Evolutionary conservation across 2,329 filamentous ascomycete species (phyloP), one percentile per base, ranked within the genome.

Genomic region (Talaromyces rugulosus): DNA sequence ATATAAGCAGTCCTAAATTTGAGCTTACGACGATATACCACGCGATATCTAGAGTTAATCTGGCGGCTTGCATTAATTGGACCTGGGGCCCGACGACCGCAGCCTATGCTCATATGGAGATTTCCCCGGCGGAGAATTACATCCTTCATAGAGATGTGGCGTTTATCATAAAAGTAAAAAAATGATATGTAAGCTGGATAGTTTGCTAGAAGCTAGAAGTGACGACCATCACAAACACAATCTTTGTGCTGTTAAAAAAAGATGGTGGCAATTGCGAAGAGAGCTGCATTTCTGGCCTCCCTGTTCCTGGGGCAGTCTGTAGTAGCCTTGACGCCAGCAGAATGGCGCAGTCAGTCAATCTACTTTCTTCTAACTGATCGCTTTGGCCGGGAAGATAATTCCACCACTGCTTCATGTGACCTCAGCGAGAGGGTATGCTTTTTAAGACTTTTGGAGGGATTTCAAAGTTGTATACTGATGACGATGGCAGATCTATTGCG

Each of bases 341-440:
- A 76, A 63, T 80, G 78, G 78, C 73, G 75, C 27, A 69, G 69
- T n/a, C 77, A 76, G 61, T 79, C 78, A 2, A 77, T 81, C 58
- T 80, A 80, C 59, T 79, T 80, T 62, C 66, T 80, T 58, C 64
- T 80, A 40, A 81, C 78, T 2, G 78, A 80, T 69, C 74, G 78
- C 8, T 80, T 79, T 63, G 76, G 72, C 4, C 70, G 74, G 18
- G 75, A 75, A 1, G 75, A 79, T 66, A 68, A 69, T 23, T 75
- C 72, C 12, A 75, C 71, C 3, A 71, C 71, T n/a, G 70, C 73
- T 31, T 42, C 65, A 18, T 77, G 75, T 53, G 60, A 73, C 67
- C 65, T 69, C 4, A 66, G 60, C 27, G 64, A 61, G 23, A 56
- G 69, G 40, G 73, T 72, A 54, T 34, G 66, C 27, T 27, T 30